phyloP scores from a whole-genome alignment of 2,329 filamentous ascomycete genomes.

The Fusarium xylarioides region DNA sequence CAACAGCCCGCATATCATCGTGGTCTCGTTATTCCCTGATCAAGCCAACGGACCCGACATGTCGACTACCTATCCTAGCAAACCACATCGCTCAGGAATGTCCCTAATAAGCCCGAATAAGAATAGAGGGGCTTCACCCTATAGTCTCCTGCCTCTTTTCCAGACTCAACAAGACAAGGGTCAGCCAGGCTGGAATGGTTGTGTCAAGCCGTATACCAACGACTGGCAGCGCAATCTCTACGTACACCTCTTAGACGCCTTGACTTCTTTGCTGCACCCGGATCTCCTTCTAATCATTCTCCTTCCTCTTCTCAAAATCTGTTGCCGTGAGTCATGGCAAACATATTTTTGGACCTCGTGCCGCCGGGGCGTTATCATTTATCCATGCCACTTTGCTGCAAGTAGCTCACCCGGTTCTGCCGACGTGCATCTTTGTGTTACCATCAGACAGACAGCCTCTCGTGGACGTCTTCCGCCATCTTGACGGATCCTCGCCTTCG shows the following conservation, averaged over 20 bases:
- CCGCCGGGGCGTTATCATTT: slow-evolving; percentile 11
- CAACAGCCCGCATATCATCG: background rate
- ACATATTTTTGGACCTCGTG: slow-evolving; percentile 6
- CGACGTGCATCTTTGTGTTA: slow-evolving; percentile 39
- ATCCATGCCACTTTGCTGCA: slow-evolving; percentile 20
- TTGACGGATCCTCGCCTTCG: slow-evolving; percentile 30
- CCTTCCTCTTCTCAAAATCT: background rate
- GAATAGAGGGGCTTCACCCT: background rate
- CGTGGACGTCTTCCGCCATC: slow-evolving; percentile 25
- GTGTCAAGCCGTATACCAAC: slow-evolving; percentile 11
- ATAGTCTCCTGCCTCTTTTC: background rate
- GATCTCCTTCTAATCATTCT: background rate
- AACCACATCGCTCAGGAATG: background rate
- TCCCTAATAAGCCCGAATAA: background rate
- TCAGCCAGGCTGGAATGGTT: background rate
- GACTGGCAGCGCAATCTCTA: background rate
- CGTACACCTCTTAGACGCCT: background rate
- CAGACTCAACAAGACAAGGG: background rate
- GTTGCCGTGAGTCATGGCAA: slow-evolving; percentile 19
- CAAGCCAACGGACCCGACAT: slow-evolving; percentile 1
- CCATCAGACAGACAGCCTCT: slow-evolving; percentile 33
- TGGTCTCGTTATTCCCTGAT: slow-evolving; percentile 3
- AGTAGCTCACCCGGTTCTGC: slow-evolving; percentile 32
- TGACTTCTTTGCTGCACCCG: background rate
- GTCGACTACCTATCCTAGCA: background rate